Conservation (phyloP, 2,329 filamentous ascomycete genomes). For the Raffaelea deltoideospora region DNA sequence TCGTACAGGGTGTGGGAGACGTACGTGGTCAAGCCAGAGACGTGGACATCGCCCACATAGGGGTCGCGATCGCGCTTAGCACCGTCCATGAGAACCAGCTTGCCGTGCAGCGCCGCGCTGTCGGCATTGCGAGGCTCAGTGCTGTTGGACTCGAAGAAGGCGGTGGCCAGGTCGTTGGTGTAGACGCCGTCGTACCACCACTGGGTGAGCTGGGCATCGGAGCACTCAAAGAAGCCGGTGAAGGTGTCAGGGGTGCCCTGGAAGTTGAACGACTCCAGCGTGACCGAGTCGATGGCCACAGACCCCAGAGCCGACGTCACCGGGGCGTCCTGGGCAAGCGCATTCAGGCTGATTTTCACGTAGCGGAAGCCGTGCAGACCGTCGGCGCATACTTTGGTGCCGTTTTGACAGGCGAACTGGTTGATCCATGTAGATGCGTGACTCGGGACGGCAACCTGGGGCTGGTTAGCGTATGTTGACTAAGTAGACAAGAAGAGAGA, state of each 20-base stretch:
- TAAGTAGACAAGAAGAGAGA: background rate
- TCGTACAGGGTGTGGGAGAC: constrained; percentile 26
- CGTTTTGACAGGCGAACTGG: constrained; percentile 26
- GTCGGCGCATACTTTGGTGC: constrained; percentile 30
- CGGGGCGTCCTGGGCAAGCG: constrained; percentile 26
- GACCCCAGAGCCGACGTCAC: constrained; percentile 25
- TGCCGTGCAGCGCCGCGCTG: constrained; percentile 26
- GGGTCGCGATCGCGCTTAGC: constrained; percentile 37
- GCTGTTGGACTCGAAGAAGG: constrained; percentile 28
- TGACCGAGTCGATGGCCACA: constrained; percentile 26
- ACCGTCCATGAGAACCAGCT: constrained; percentile 32
- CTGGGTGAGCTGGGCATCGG: constrained; percentile 29
- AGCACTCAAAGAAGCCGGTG: constrained; percentile 36
- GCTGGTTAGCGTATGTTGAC: background rate
- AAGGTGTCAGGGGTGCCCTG: constrained; percentile 32
- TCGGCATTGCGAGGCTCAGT: constrained; percentile 30
- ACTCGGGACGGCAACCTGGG: constrained; percentile 26
- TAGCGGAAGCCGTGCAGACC: constrained; percentile 39
- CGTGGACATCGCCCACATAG: constrained; percentile 35
- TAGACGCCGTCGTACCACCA: constrained; percentile 40
- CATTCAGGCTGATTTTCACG: constrained; percentile 30
- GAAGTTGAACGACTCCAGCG: constrained; percentile 27
- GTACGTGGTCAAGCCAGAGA: constrained; percentile 31
- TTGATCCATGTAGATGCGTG: constrained; percentile 28
- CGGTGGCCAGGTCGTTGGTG: constrained; percentile 33